phyloP scores from a whole-genome alignment of 2,329 filamentous ascomycete genomes.

The Trichoderma brevicompactum region DNA sequence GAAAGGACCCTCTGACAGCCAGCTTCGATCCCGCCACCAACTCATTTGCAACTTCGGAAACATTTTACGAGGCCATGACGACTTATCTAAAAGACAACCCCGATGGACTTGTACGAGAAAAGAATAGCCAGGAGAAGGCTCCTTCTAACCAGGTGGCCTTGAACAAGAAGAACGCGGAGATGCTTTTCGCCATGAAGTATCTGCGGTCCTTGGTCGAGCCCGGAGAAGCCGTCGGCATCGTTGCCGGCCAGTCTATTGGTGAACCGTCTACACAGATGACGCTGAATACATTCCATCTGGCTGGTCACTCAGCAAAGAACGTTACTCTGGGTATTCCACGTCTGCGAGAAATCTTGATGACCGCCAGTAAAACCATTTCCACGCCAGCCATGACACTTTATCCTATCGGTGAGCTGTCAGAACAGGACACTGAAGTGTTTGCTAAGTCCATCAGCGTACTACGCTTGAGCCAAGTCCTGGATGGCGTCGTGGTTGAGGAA shows the following conservation, averaged over 20 bases:
- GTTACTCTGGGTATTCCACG: slow-evolving; percentile 98
- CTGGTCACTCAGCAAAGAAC: slow-evolving; percentile 97
- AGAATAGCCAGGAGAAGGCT: slow-evolving; percentile 44
- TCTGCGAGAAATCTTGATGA: slow-evolving; percentile 97
- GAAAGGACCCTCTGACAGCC: slow-evolving; percentile 75
- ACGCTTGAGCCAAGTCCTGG: slow-evolving; percentile 80
- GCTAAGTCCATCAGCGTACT: slow-evolving; percentile 90
- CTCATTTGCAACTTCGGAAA: slow-evolving; percentile 87
- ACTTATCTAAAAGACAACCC: slow-evolving; percentile 80
- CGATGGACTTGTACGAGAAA: slow-evolving; percentile 59
- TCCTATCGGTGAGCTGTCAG: slow-evolving; percentile 71
- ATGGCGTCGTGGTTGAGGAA: slow-evolving; percentile 81
- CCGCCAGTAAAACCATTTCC: slow-evolving; percentile 83
- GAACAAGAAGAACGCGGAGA: slow-evolving; percentile 76
- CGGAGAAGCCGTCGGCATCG: slow-evolving; percentile 94
- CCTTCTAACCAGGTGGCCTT: slow-evolving; percentile 46
- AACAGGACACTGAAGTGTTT: slow-evolving; percentile 74
- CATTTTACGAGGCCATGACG: slow-evolving; percentile 73
- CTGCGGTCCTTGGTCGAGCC: slow-evolving; percentile 89
- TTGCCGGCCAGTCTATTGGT: slow-evolving; percentile 94
- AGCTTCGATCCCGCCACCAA: slow-evolving; percentile 75
- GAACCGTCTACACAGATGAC: slow-evolving; percentile 99
- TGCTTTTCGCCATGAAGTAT: slow-evolving; percentile 89
- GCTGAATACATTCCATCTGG: slow-evolving; percentile 98
- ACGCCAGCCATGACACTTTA: slow-evolving; percentile 90